These are phyloP conservation scores for Huntiella abstrusa DNA, from an alignment of 2,329 filamentous ascomycete species.

Conservation along the genomic window DNA sequence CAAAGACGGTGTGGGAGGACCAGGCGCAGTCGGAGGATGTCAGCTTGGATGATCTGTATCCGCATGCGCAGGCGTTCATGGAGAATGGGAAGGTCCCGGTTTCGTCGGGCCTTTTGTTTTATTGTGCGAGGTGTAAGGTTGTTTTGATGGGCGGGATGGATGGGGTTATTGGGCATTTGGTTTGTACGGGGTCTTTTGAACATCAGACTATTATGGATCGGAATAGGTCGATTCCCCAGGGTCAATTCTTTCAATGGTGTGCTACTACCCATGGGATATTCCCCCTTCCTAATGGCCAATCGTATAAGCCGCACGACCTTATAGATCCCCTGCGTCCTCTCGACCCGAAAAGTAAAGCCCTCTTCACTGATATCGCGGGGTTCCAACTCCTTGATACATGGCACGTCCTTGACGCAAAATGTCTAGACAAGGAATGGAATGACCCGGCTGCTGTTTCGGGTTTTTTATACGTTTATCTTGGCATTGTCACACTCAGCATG, in stretches of 20 bases:
- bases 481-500: too few relatives aligned
- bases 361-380: too few relatives aligned
- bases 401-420: too few relatives aligned
- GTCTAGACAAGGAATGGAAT: too few relatives aligned
- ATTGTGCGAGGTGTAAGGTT: neutral
- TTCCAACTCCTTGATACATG: too few relatives aligned
- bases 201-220: neutral
- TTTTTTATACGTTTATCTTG: too few relatives aligned
- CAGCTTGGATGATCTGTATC: neutral
- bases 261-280: neutral
- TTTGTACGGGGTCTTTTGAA: neutral
- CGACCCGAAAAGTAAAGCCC: too few relatives aligned
- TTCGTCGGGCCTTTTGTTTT: neutral
- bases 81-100: neutral
- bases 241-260: neutral
- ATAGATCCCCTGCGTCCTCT: too few relatives aligned
- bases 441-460: too few relatives aligned
- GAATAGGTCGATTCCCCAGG: neutral
- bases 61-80: neutral
- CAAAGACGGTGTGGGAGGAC: neutral
- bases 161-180: neutral
- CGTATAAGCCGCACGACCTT: too few relatives aligned
- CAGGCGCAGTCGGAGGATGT: neutral
- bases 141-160: neutral
- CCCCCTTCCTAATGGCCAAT: neutral